These are phyloP conservation scores for Ballota nigra DNA, from an alignment of 257 asterid genomes.

Conservation along the genomic window DNA sequence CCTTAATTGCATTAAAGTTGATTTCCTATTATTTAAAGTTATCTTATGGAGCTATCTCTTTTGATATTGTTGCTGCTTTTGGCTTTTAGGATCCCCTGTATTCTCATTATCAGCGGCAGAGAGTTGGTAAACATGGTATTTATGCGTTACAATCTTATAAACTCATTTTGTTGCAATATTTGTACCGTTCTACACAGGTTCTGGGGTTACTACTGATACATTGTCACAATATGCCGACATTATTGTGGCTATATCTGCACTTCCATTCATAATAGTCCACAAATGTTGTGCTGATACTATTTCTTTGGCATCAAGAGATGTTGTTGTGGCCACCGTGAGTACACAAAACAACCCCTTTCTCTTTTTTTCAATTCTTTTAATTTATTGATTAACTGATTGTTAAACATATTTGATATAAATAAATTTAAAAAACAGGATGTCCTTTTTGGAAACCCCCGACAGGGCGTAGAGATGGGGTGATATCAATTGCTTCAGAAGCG, in stretches of 20 bases:
- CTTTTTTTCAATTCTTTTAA: background rate
- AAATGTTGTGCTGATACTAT: constrained; percentile 55
- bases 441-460: constrained; percentile 55
- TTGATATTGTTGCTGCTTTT: constrained; percentile 10
- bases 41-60: background rate
- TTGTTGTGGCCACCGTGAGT: constrained; percentile 39
- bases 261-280: no score
- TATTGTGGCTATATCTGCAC: no score
- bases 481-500: constrained; percentile 45
- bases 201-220: no score
- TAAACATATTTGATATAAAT: no score
- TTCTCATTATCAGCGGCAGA: constrained; percentile 71
- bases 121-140: no score
- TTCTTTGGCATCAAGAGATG: constrained; percentile 51
- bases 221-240: no score
- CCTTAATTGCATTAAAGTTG: background rate
- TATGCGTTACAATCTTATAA: no score
- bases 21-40: background rate
- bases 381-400: no score
- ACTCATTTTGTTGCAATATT: no score
- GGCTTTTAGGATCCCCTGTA: constrained; percentile 72
- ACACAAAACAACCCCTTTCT: background rate
- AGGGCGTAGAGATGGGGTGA: constrained; percentile 50
- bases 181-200: no score
- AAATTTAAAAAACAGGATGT: constrained; percentile 34